Evolutionary conservation across 1,284 basidiomycete species (phyloP).

Genomic region (Microbotryum saponariae): DNA sequence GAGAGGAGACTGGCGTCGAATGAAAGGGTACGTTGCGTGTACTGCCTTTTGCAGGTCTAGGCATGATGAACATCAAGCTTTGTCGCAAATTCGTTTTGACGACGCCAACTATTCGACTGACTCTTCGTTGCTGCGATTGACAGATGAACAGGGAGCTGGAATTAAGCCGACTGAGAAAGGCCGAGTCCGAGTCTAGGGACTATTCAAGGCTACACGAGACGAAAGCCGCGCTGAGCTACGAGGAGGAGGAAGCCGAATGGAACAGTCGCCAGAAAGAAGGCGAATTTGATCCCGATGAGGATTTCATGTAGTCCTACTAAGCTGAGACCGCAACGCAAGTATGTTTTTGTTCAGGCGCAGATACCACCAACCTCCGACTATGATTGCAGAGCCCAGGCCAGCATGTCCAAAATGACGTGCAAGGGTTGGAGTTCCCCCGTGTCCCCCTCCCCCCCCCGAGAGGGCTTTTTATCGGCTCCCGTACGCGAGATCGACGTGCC

Average conservation of each 20-base stretch:
- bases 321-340: too few relatives aligned
- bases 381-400: too few relatives aligned
- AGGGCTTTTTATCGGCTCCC: too few relatives aligned
- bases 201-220: background rate
- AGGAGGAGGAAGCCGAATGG: conserved; percentile 14
- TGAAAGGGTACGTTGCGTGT: background rate
- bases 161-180: conserved; percentile 57
- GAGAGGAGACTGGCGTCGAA: conserved; percentile 64
- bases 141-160: conserved; percentile 41
- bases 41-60: too few relatives aligned
- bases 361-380: too few relatives aligned
- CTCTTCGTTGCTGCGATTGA: background rate
- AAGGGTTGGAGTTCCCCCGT: too few relatives aligned
- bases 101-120: conserved; percentile 38
- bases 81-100: conserved; percentile 49
- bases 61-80: background rate
- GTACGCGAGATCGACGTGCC: too few relatives aligned
- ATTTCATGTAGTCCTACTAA: conserved; percentile 16
- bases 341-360: too few relatives aligned
- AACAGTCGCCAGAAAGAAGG: conserved; percentile 8
- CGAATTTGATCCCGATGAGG: conserved; percentile 26
- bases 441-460: too few relatives aligned
- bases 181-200: conserved; percentile 60
- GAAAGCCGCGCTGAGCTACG: background rate
- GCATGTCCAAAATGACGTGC: too few relatives aligned